These are phyloP conservation scores for Trametes pubescens DNA, from an alignment of 1,284 basidiomycete genomes.

Conservation along the genomic window DNA sequence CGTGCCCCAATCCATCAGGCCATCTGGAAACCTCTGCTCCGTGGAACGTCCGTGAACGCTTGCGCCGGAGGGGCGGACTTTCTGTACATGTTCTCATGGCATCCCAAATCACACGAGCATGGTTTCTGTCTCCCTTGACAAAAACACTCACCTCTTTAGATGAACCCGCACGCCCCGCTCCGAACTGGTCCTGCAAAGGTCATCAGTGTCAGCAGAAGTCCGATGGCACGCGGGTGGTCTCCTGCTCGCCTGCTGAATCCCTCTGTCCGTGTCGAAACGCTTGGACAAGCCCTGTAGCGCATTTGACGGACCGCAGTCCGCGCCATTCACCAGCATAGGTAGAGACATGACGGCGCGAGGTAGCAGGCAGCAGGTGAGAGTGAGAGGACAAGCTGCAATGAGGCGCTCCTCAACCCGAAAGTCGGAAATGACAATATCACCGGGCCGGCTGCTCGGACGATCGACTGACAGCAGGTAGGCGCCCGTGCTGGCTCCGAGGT, in stretches of 20 bases:
- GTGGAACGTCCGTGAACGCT: too few species aligned
- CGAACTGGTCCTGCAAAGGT: constrained; percentile 67
- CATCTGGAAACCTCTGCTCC: too few species aligned
- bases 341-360: constrained; percentile 65
- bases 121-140: background rate
- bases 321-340: constrained; percentile 73
- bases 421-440: background rate
- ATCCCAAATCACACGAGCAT: background rate
- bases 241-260: constrained; percentile 71
- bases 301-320: constrained; percentile 85
- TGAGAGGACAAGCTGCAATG: constrained; percentile 8
- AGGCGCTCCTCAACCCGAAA: background rate
- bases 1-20: too few species aligned
- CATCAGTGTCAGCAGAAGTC: background rate
- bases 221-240: background rate
- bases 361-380: background rate
- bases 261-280: constrained; percentile 79
- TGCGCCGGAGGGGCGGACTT: too few species aligned
- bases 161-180: constrained; percentile 59
- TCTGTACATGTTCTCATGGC: too few species aligned
- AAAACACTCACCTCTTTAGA: constrained; percentile 60
- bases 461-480: constrained; percentile 12
- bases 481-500: constrained; percentile 10
- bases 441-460: constrained; percentile 1
- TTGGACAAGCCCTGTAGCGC: constrained; percentile 82